Evolutionary conservation across 2,329 filamentous ascomycete genomes (phyloP).

Genomic region (Talaromyces sp.): DNA sequence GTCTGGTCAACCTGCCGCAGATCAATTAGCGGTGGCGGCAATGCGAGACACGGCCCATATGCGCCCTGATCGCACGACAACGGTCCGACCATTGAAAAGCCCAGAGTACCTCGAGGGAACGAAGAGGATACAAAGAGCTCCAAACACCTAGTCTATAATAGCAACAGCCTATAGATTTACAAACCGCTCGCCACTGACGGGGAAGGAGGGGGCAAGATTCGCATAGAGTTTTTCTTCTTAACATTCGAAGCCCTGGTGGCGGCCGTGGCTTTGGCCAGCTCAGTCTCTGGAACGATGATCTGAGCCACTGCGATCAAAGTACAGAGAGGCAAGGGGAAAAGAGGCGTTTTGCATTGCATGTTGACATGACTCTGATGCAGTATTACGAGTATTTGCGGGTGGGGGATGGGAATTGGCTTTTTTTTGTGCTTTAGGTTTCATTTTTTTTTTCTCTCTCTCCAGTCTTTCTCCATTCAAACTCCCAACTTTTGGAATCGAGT

Average conservation of each 20-base stretch:
- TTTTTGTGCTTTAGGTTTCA: background rate
- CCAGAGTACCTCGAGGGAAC: slow-evolving; percentile 19
- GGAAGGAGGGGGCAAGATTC: background rate
- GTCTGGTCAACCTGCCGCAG: slow-evolving; percentile 1
- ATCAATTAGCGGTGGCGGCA: slow-evolving; percentile 21
- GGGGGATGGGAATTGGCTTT: background rate
- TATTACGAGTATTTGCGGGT: background rate
- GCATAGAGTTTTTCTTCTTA: background rate
- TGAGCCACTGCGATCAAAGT: slow-evolving; percentile 9
- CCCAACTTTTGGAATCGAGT: background rate
- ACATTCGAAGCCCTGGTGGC: background rate
- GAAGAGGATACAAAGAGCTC: slow-evolving; percentile 11
- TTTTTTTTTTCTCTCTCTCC: background rate
- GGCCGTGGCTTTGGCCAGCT: slow-evolving; percentile 7
- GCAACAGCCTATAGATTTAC: background rate
- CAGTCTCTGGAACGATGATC: slow-evolving; percentile 1
- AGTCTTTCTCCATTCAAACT: background rate
- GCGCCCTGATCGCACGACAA: slow-evolving; percentile 2
- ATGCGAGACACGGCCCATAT: slow-evolving; percentile 22
- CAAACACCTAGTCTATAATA: background rate
- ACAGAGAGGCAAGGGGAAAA: slow-evolving; percentile 11
- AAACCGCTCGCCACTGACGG: slow-evolving; percentile 10
- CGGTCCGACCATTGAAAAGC: background rate
- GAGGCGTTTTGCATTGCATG: slow-evolving; percentile 18
- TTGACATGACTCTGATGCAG: background rate